Evolutionary conservation across 1,139 yeast species (phyloP), one percentile per base, ranked within the genome.

Genomic region (Hyphopichia pseudoburtonii): DNA sequence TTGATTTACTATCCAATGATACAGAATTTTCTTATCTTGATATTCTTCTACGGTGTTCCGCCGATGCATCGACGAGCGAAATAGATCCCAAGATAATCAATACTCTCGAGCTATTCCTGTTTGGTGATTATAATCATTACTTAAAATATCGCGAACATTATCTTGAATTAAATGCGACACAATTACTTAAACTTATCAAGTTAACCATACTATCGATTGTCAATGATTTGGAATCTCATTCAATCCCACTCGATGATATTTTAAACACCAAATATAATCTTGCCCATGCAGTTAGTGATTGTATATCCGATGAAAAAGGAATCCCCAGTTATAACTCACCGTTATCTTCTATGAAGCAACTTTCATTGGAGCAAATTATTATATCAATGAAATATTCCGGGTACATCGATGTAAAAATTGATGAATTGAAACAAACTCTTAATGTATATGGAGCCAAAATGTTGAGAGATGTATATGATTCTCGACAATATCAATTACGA

Each of bases 51-150:
- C 9, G 9, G 23, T 21, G 9, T 21, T 10, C 23, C 7, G 10
- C 23, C 10, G 9, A 21, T 7, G 23, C 23, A 10, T 21, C 7
- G 6, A 5, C 22, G 14, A 16, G 10, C 2, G 19, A n/a, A n/a
- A 9, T 17, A 4, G 28, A 23, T 10, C 17, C 14, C 10, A 16
- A 24, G 17, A 11, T 32, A 17, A 17, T 17, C 26, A 56, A 57
- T 36, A 57, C 66, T 1, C 36, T 65, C 8, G 76, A 70, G 47
- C 52, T 70, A 32, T 69, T 66, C 42, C 52, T 72, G 3, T 68
- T 64, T 46, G 75, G 76, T 2, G 54, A 58, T 32, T 51, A 54
- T 25, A 39, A 47, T 7, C 57, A 61, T 32, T 68, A 65, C 44
- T 28, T 46, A 11, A 41, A 50, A 31, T 50, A 62, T 41, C 43